Percentiles rank a stretch among this genome's conserved stretches.
Conservation (phyloP, 441 rosid species). For the Syzygium malaccense region DNA sequence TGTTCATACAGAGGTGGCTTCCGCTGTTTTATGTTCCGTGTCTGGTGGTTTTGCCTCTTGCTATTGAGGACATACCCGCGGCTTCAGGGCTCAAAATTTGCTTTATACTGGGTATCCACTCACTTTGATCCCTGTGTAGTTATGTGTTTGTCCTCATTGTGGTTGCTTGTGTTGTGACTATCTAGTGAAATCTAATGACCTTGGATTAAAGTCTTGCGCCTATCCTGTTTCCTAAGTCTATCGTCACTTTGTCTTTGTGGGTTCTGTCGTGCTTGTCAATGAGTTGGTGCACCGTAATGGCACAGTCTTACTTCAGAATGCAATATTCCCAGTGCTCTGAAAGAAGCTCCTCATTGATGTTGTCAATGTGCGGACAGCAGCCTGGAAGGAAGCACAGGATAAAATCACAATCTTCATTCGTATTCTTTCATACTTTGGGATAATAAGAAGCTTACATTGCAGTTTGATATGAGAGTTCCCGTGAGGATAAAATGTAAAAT, state of each 20-base stretch:
- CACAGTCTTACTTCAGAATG: neutral
- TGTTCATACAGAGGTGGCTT: conserved; percentile 95
- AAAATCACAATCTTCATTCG: neutral
- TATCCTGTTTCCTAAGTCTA: neutral
- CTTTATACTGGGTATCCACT: conserved; percentile 49
- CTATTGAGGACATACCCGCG: conserved; percentile 87
- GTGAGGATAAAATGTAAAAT: neutral
- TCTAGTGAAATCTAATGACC: neutral
- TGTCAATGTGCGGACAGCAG: neutral
- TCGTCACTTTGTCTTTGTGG: neutral
- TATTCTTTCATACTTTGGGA: neutral
- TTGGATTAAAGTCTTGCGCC: neutral
- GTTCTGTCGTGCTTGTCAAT: neutral
- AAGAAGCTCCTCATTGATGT: neutral
- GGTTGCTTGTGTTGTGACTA: neutral
- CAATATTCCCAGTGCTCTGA: neutral
- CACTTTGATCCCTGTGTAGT: neutral
- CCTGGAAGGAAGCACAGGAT: neutral
- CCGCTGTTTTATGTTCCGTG: conserved; percentile 96
- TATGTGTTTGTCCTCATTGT: neutral
- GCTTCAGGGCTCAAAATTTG: conserved; percentile 92
- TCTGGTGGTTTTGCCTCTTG: conserved; percentile 84
- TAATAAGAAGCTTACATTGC: neutral
- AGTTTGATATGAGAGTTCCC: neutral
- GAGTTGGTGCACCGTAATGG: neutral